Conservation (phyloP, 345 rosid species). For the Clarkia xantiana region DNA sequence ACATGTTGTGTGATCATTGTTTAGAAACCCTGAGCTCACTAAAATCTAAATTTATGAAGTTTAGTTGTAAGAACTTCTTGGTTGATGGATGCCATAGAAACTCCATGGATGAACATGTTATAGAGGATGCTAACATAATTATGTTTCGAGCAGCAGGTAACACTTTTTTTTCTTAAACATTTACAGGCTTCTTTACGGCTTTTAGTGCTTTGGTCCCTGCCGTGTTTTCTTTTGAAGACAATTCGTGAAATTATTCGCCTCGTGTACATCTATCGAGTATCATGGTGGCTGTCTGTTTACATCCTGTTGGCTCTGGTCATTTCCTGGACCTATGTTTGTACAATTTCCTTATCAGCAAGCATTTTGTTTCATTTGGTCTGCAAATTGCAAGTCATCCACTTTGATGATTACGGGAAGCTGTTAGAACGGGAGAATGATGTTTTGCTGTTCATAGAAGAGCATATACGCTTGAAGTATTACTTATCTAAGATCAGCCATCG, state of each 20-base stretch:
- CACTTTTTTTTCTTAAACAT: not conserved
- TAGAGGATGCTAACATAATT: too few species aligned
- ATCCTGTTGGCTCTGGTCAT: constrained; percentile 35
- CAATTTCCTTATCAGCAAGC: constrained; percentile 58
- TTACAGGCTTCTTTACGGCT: constrained; percentile 47
- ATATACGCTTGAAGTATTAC: constrained; percentile 53
- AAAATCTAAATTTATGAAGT: too few species aligned
- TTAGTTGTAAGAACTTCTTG: too few species aligned
- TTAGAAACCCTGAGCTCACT: too few species aligned
- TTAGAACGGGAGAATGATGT: constrained; percentile 58
- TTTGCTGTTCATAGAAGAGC: constrained; percentile 50
- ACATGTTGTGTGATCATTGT: too few species aligned
- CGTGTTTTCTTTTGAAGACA: constrained; percentile 58
- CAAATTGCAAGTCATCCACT: constrained; percentile 86
- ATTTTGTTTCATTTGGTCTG: constrained; percentile 74
- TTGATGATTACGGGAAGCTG: constrained; percentile 61
- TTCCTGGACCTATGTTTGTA: constrained; percentile 70
- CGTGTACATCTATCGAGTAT: constrained; percentile 31
- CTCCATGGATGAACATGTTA: too few species aligned
- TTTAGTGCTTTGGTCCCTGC: constrained; percentile 55
- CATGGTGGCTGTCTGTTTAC: constrained; percentile 57
- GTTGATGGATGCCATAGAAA: too few species aligned
- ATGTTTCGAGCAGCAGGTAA: too few species aligned
- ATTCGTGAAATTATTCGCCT: constrained; percentile 45
- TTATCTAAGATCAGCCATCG: constrained; percentile 94